phyloP scores from a whole-genome alignment of 495 filamentous ascomycete genomes.

The Penicillium longicatenatum region DNA sequence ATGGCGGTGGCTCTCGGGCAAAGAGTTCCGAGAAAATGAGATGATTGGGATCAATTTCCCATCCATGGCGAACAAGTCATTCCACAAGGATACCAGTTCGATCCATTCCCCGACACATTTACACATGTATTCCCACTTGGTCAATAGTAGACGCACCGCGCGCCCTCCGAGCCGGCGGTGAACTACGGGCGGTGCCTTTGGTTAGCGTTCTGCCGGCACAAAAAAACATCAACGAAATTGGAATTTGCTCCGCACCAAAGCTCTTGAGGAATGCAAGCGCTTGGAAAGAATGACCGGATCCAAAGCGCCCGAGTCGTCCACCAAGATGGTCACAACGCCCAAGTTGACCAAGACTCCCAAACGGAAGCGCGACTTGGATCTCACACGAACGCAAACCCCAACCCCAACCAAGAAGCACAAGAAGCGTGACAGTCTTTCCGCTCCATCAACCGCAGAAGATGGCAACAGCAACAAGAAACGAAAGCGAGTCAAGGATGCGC shows the following conservation, averaged over 20 bases:
- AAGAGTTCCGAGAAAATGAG: constrained; percentile 8
- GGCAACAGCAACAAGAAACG: constrained; percentile 30
- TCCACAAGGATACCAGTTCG: constrained; percentile 10
- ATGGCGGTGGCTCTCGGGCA: constrained; percentile 23
- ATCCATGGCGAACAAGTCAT: constrained; percentile 24
- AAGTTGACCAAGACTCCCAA: constrained; percentile 36
- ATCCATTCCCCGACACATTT: constrained; percentile 2
- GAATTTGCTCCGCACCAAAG: constrained; percentile 18
- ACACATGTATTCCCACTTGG: neutral
- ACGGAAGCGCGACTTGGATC: constrained; percentile 42
- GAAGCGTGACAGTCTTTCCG: constrained; percentile 30
- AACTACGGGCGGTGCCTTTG: constrained; percentile 13
- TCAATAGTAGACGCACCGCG: neutral
- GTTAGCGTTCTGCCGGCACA: constrained; percentile 17
- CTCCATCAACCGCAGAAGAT: constrained; percentile 9
- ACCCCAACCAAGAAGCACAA: constrained; percentile 43
- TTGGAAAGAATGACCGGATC: constrained; percentile 31
- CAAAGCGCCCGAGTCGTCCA: constrained; percentile 19
- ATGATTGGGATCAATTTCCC: constrained; percentile 5
- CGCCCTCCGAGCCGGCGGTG: neutral
- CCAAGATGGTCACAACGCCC: constrained; percentile 23
- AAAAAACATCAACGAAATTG: constrained; percentile 18
- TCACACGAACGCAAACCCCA: constrained; percentile 31
- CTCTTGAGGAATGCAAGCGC: constrained; percentile 8
- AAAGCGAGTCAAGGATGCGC: constrained; percentile 20